Conservation (phyloP, 169 alveolate genomes). For the Plasmodium cynomolgi region DNA sequence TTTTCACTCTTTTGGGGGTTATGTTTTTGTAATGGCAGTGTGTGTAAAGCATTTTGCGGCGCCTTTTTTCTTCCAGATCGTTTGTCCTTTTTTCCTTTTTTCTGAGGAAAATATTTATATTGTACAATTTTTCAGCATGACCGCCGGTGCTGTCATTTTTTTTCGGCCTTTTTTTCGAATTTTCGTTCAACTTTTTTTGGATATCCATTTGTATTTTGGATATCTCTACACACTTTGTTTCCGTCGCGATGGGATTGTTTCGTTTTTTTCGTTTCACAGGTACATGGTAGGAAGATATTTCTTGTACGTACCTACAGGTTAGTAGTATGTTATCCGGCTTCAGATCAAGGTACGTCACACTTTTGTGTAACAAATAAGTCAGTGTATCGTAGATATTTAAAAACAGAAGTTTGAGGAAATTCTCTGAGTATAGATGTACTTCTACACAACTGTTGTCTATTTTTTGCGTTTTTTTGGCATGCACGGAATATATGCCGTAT, state of each 20-base stretch:
- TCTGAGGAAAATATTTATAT: background rate
- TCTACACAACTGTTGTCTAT: background rate
- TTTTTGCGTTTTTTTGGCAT: conserved; percentile 6
- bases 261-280: conserved; percentile 28
- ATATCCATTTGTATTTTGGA: background rate
- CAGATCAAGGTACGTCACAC: conserved; percentile 49
- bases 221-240: background rate
- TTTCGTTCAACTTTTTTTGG: background rate
- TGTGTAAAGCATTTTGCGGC: background rate
- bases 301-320: background rate
- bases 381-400: conserved; percentile 36
- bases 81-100: conserved; percentile 12
- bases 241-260: background rate
- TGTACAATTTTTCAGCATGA: background rate
- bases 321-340: conserved; percentile 70
- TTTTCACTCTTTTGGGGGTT: conserved; percentile 37
- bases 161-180: background rate
- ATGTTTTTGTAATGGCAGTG: conserved; percentile 13
- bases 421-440: conserved; percentile 52
- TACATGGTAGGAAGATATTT: conserved; percentile 15
- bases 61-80: background rate
- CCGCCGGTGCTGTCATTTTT: background rate
- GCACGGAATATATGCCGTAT: conserved; percentile 28
- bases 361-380: conserved; percentile 42
- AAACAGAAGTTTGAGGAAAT: conserved; percentile 22